Percentiles rank a stretch among this genome's conserved stretches.
Conservation (phyloP, 306 rosid genomes). For the Crotalaria pallida region DNA sequence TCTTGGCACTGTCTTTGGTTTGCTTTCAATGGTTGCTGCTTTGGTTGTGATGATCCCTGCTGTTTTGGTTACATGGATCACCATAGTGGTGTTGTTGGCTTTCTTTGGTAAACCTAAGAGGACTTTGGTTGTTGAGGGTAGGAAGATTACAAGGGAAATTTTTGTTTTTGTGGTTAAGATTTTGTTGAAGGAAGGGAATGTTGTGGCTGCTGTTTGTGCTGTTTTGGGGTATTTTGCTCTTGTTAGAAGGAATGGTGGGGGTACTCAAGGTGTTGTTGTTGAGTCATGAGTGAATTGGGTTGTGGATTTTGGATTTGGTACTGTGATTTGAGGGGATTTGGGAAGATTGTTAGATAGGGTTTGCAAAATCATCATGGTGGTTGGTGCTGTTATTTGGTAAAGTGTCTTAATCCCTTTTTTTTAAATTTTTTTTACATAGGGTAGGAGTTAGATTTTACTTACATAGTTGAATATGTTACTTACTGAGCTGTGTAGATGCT, state of each 20-base stretch:
- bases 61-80: constrained; percentile 79
- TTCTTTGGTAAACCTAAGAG: constrained; percentile 82
- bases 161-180: constrained; percentile 53
- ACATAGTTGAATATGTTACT: constrained; percentile 1
- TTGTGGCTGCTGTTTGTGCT: constrained; percentile 89
- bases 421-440: background rate
- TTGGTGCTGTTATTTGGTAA: constrained; percentile 27
- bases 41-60: constrained; percentile 72
- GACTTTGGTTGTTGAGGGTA: constrained; percentile 71
- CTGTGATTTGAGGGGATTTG: background rate
- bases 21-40: constrained; percentile 83
- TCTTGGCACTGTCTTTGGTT: constrained; percentile 72
- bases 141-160: constrained; percentile 76
- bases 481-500: constrained; percentile 2
- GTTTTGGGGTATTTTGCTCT: constrained; percentile 75
- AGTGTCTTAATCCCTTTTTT: constrained; percentile 10
- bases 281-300: background rate
- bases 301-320: constrained; percentile 6
- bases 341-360: constrained; percentile 17
- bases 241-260: constrained; percentile 49
- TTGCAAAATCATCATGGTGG: constrained; percentile 8
- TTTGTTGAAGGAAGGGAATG: constrained; percentile 81
- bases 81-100: constrained; percentile 73
- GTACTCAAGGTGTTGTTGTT: background rate
- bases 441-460: background rate